Conservation (phyloP, 2,329 filamentous ascomycete genomes). For the Colletotrichum euphorbiae region DNA sequence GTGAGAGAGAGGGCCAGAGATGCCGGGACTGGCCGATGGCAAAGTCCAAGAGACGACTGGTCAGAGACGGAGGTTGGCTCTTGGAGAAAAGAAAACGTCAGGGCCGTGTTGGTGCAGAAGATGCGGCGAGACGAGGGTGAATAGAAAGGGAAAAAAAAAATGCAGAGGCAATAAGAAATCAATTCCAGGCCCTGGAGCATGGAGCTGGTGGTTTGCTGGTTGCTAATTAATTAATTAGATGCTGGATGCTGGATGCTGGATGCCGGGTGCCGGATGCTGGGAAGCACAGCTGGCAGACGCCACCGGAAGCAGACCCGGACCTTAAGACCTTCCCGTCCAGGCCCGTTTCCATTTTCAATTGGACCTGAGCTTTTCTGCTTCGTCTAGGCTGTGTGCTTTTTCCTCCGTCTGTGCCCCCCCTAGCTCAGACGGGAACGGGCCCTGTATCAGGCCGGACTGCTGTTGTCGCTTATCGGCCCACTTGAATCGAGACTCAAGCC, state of each 20-base stretch:
- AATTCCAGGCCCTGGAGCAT: neutral
- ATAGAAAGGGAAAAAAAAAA: conserved; percentile 11
- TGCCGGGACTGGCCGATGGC: neutral
- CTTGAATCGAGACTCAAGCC: neutral
- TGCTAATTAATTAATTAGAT: too few relatives aligned
- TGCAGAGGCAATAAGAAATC: neutral
- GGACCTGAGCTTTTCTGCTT: neutral
- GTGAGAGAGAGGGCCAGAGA: neutral
- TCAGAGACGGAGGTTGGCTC: neutral
- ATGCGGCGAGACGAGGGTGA: conserved; percentile 3
- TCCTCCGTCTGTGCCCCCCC: conserved; percentile 20
- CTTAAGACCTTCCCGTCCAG: neutral
- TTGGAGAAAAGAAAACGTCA: neutral
- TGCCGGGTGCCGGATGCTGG: too few relatives aligned
- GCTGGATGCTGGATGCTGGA: too few relatives aligned
- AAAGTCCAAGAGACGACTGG: neutral
- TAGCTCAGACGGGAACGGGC: conserved; percentile 11
- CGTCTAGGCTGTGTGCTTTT: conserved; percentile 5
- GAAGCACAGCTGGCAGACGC: neutral
- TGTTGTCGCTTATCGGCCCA: too few relatives aligned
- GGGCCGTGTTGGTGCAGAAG: neutral
- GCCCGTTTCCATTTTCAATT: neutral
- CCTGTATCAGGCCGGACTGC: neutral
- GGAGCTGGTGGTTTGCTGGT: too few relatives aligned
- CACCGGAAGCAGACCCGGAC: neutral